Percentiles rank a stretch among this genome's conserved stretches.
Evolutionary conservation across 768 basidiomycete species (phyloP).

Genomic region (Dacryopinax primogenitus): DNA sequence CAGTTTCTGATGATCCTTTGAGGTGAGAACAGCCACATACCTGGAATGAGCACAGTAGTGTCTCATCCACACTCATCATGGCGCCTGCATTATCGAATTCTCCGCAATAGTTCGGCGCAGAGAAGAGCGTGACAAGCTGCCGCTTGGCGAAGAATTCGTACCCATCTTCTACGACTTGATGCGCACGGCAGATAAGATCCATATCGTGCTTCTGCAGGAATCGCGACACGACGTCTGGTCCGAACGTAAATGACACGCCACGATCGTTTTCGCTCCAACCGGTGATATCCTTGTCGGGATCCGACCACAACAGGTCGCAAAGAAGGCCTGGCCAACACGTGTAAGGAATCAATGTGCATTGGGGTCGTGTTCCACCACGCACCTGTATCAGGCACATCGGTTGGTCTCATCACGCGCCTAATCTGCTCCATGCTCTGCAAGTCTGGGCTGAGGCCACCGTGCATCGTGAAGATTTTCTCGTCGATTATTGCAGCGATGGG

Average conservation of each 20-base stretch:
- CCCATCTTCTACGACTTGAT: constrained; percentile 98
- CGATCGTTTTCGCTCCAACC: constrained; percentile 99
- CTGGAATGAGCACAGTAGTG: constrained; percentile 94
- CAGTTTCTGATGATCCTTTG: not conserved
- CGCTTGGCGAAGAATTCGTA: constrained; percentile 99
- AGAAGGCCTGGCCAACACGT: constrained; percentile 50
- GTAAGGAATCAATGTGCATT: not conserved
- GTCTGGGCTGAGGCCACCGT: constrained; percentile 92
- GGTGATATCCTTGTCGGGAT: constrained; percentile 98
- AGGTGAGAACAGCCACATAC: constrained; percentile 35
- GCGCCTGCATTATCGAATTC: constrained; percentile 99
- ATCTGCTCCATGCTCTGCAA: constrained; percentile 99
- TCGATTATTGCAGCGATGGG: constrained; percentile 99
- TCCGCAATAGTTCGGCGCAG: constrained; percentile 88
- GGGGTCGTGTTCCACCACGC: constrained; percentile 11
- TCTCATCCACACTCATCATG: constrained; percentile 99
- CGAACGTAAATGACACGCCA: constrained; percentile 97
- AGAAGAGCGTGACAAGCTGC: constrained; percentile 92
- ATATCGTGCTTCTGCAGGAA: constrained; percentile 99
- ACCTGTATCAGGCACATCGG: constrained; percentile 98
- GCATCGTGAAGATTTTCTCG: constrained; percentile 99
- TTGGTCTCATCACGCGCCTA: constrained; percentile 95
- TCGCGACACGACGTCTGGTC: constrained; percentile 92
- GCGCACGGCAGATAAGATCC: constrained; percentile 97
- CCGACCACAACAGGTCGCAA: constrained; percentile 95